Base-by-base conservation (phyloP, 306 rosid species). In the Chamaecrista fasciculata region DNA sequence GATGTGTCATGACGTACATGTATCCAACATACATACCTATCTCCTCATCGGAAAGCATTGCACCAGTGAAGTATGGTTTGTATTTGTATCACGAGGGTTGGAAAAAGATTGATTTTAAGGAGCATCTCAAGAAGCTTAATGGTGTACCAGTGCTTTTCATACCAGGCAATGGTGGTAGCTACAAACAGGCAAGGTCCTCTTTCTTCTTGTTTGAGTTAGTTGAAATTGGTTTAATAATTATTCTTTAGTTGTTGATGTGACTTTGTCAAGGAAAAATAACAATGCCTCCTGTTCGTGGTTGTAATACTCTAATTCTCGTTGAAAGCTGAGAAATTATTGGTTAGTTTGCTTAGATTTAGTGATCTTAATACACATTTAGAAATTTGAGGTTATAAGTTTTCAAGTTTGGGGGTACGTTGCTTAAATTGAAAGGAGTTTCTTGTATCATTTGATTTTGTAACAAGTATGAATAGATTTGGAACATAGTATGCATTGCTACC, bases 141-240 rank as follows among this genome's bases (percentile, higher is more conserved):
- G 99, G 99, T 7, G 73, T 89, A 57, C 97, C 99, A 0, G 89
- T 91, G 59, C 99, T 95, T 79, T 91, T 91, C 68, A 90, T 95
- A 78, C 99, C 99, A 0, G 99, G 99, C 55, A 95, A 95, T 77
- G 96, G 99, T 46, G 99, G 99, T 57, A 95, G 99, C 87, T 95
- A 84, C 95, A 95, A 91, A 81, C 97, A 95, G 99, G 99, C 86
- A 82, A 76, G 92, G 86, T 80, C 75, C 81, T 78, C 72, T 59
- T 81, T 79, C 77, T 74, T 71, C 70, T 58, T 77, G 68, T 51
- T 70, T 7, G 10, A 59, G 53, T 50, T 64, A 4, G 53, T 23
- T 34, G 48, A 15, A 67, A 43, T 72, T 57, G 12, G 21, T 51
- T 56, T 57, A 43, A 19, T 63, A 21, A 55, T 39, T 36, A 18